phyloP scores from a whole-genome alignment of 2,329 filamentous ascomycete species.

The Plenodomus tracheiphilus region DNA sequence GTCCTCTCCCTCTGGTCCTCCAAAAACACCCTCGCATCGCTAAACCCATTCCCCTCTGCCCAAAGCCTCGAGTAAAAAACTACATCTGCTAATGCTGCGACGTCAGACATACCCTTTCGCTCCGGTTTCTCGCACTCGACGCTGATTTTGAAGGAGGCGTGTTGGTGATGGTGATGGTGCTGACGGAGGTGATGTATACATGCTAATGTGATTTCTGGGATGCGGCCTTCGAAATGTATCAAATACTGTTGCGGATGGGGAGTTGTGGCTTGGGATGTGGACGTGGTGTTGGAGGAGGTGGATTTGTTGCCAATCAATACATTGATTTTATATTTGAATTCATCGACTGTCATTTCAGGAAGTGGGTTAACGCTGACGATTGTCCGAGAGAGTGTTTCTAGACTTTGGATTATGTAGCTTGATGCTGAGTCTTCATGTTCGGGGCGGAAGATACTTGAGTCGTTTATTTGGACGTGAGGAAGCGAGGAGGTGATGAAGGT shows the following conservation, averaged over 20 bases:
- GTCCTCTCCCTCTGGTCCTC: slow-evolving; percentile 17
- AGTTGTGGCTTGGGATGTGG: too few relatives aligned
- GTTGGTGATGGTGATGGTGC: too few relatives aligned
- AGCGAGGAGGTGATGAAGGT: slow-evolving; percentile 60
- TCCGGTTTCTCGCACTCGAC: slow-evolving; percentile 74
- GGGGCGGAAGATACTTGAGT: slow-evolving; percentile 61
- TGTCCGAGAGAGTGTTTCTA: slow-evolving; percentile 63
- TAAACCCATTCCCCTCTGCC: slow-evolving; percentile 55
- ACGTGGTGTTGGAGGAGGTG: too few relatives aligned
- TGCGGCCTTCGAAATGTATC: slow-evolving; percentile 78
- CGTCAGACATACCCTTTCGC: slow-evolving; percentile 60
- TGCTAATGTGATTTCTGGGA: slow-evolving; percentile 61
- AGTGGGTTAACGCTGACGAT: slow-evolving; percentile 72
- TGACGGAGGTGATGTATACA: slow-evolving; percentile 62
- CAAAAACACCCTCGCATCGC: slow-evolving; percentile 38
- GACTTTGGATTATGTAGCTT: slow-evolving; percentile 70
- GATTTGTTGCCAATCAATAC: too few relatives aligned
- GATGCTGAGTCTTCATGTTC: slow-evolving; percentile 62
- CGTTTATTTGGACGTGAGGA: slow-evolving; percentile 49
- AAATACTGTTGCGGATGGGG: slow-evolving; percentile 44
- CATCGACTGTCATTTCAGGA: slow-evolving; percentile 66
- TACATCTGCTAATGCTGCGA: slow-evolving; percentile 67
- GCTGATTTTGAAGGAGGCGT: slow-evolving; percentile 58
- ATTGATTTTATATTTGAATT: too few relatives aligned
- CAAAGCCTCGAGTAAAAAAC: slow-evolving; percentile 75